Percentiles rank a stretch among this genome's conserved stretches.
Evolutionary conservation across 306 rosid species (phyloP).

Genomic region (Prunus kanzakura): DNA sequence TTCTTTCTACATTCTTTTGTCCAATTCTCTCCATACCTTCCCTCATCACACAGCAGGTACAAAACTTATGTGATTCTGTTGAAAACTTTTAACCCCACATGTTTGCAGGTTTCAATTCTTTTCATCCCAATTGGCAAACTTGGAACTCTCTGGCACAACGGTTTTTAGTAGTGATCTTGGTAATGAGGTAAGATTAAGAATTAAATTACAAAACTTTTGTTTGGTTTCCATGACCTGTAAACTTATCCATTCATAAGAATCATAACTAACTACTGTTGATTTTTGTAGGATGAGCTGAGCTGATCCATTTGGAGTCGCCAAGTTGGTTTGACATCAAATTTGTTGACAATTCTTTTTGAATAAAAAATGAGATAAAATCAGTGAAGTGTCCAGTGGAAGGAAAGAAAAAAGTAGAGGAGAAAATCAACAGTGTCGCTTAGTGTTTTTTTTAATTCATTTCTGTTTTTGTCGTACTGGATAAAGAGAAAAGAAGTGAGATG

Average conservation of each 20-base stretch:
- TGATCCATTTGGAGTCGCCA: constrained; percentile 11
- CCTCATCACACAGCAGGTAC: constrained; percentile 37
- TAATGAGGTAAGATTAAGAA: constrained; percentile 25
- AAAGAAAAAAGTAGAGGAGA: background rate
- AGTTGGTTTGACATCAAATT: constrained; percentile 11
- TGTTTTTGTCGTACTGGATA: constrained; percentile 25
- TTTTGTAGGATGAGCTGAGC: constrained; percentile 38
- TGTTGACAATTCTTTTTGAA: constrained; percentile 8
- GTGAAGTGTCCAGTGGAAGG: background rate
- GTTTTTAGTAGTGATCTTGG: constrained; percentile 11
- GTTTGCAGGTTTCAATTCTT: constrained; percentile 23
- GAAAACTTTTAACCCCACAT: constrained; percentile 21
- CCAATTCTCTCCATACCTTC: constrained; percentile 25
- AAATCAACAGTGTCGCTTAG: background rate
- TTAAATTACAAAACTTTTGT: too few relatives aligned
- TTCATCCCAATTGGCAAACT: constrained; percentile 16
- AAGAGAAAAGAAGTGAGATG: constrained; percentile 37
- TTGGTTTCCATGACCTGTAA: background rate
- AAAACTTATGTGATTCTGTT: constrained; percentile 19
- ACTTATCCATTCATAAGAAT: background rate
- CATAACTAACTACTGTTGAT: constrained; percentile 11
- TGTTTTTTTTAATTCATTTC: background rate
- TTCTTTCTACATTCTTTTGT: constrained; percentile 22
- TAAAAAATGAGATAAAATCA: constrained; percentile 13
- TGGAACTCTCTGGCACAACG: constrained; percentile 13